phyloP scores from a whole-genome alignment of 176 grass and related monocot species.

The Poa pratensis region DNA sequence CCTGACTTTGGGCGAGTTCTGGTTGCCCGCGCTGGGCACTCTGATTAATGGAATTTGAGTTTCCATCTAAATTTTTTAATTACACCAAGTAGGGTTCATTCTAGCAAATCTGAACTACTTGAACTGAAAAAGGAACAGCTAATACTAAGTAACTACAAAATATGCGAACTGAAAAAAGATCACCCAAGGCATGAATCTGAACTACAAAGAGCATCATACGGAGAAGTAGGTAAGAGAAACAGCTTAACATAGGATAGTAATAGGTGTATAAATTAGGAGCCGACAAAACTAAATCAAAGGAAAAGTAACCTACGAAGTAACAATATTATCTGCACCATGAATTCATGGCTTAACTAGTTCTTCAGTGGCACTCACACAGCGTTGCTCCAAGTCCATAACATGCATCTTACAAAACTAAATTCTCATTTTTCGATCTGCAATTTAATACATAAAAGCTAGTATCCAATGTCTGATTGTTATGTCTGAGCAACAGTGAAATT shows the following conservation, averaged over 20 bases:
- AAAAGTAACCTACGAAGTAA: background rate
- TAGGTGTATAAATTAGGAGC: background rate
- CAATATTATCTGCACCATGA: background rate
- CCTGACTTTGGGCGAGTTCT: no score
- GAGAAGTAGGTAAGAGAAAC: background rate
- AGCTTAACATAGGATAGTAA: background rate
- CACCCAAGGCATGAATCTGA: background rate
- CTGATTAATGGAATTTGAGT: no score
- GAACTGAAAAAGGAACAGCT: background rate
- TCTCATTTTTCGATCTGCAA: background rate
- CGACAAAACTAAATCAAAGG: background rate
- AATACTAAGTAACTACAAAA: background rate
- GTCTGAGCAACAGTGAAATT: slow-evolving; percentile 33
- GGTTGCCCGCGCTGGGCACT: no score
- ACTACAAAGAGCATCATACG: background rate
- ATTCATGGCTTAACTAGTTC: background rate
- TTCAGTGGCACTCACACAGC: background rate
- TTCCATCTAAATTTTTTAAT: no score
- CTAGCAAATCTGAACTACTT: no score
- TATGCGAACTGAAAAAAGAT: background rate
- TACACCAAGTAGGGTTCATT: no score
- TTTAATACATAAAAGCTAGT: slow-evolving; percentile 2
- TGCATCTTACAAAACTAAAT: slow-evolving; percentile 9
- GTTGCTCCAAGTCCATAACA: no score
- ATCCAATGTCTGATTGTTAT: slow-evolving; percentile 22